A percentile compares a stretch with the other conserved stretches of the same genome.
Conservation (phyloP, 2,329 filamentous ascomycete genomes). For the Claviceps cyperi region DNA sequence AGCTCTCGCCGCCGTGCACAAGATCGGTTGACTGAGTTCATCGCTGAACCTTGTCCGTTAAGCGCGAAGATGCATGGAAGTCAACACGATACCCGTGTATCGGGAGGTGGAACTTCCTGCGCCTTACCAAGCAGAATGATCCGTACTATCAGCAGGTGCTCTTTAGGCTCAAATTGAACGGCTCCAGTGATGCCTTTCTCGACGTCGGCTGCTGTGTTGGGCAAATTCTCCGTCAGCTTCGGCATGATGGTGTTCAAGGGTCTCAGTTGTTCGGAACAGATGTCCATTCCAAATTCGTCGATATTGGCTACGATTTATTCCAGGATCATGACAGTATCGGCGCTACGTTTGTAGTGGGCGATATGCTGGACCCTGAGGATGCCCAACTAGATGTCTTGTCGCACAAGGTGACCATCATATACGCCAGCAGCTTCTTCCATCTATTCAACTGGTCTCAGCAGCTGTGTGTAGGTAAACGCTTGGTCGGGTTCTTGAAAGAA, state of each 20-base stretch:
- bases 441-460: conserved; percentile 34
- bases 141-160: conserved; percentile 28
- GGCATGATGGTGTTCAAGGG: conserved; percentile 33
- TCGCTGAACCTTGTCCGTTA: neutral
- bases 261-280: conserved; percentile 36
- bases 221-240: conserved; percentile 34
- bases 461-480: conserved; percentile 27
- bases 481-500: conserved; percentile 30
- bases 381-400: conserved; percentile 19
- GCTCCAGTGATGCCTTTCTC: conserved; percentile 26
- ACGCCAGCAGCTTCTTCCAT: conserved; percentile 35
- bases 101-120: conserved; percentile 35
- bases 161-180: conserved; percentile 23
- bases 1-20: neutral
- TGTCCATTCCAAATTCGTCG: conserved; percentile 33
- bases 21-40: neutral
- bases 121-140: conserved; percentile 26
- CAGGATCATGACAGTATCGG: conserved; percentile 35
- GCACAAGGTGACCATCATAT: conserved; percentile 31
- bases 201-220: conserved; percentile 38
- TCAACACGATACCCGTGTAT: conserved; percentile 29
- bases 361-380: conserved; percentile 31
- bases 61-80: conserved; percentile 32
- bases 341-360: conserved; percentile 34
- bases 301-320: conserved; percentile 51